Base-by-base conservation (phyloP, 1,139 yeast species). In the Hyphopichia pseudoburtonii region DNA sequence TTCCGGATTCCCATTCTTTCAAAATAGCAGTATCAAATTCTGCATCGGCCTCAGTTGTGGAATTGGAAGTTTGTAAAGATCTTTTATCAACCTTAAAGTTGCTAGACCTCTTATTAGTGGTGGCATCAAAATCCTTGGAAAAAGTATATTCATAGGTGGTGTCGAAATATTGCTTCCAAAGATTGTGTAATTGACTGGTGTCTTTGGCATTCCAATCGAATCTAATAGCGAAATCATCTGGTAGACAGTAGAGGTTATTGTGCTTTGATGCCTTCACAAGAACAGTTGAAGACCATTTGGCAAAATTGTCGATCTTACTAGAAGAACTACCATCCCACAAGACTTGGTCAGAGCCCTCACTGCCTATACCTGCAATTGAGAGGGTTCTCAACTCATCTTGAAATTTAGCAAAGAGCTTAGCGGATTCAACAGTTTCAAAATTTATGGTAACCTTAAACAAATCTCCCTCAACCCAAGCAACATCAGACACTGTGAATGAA, bases 381-480 rank as follows among this genome's bases (percentile, higher is more conserved):
- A 50, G 42, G 28, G 48, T 37, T 39, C 56, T 57, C 40, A 49
- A 47, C 30, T 45, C 50, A 28, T 49, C 47, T 34, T 48, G 51
- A 47, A 58, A 54, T 32, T 54, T 43, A 19, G 48, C 48, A 29
- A 54, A 54, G 23, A 60, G 47, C 29, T 51, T 50, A 28, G 43
- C 44, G 33, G 59, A 47, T 40, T 53, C 57, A 34, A 48, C 37
- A 15, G 57, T 52, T 41, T 52, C 46, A 39, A 52, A 54, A 38
- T 56, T 51, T 41, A 59, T 39, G 17, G 62, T 56, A 28, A 60
- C 64, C 50, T 60, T 54, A 47, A 50, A 60, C 30, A 59, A 47
- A 39, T 51, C 56, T 34, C 46, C 61, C 34, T 48, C 48, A 15
- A 59, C 46, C 42, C 41, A 54, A 34, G 51, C 51, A 34, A 59